These are phyloP conservation scores for Candida caryicola DNA, from an alignment of 805 yeast genomes.

Conservation along the genomic window DNA sequence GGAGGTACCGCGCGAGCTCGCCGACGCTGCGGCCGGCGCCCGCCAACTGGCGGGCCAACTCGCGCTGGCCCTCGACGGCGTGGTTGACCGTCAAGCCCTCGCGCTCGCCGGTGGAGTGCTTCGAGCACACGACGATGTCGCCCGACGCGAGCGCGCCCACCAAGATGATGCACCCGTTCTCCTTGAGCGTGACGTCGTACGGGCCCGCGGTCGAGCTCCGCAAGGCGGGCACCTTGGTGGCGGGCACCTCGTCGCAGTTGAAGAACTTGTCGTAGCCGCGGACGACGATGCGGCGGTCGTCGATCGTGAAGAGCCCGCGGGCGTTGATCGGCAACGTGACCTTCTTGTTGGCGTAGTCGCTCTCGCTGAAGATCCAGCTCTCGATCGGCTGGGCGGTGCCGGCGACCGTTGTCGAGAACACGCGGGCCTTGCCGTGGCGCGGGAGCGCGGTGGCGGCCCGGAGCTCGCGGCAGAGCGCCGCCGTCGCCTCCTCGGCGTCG, in stretches of 20 bases:
- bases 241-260: constrained; percentile 64
- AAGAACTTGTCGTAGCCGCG: constrained; percentile 96
- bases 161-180: constrained; percentile 90
- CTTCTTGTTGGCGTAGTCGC: constrained; percentile 68
- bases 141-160: constrained; percentile 77
- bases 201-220: constrained; percentile 62
- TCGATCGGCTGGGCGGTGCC: constrained; percentile 11
- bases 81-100: constrained; percentile 60
- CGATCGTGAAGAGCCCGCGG: constrained; percentile 72
- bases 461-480: constrained; percentile 18
- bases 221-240: constrained; percentile 51
- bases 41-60: constrained; percentile 53
- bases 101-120: constrained; percentile 78
- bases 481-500: constrained; percentile 15
- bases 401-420: constrained; percentile 12
- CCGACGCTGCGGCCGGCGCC: constrained; percentile 33
- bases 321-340: constrained; percentile 67
- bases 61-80: constrained; percentile 66
- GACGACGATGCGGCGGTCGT: constrained; percentile 51
- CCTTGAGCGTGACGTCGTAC: constrained; percentile 75
- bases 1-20: constrained; percentile 57
- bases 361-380: constrained; percentile 84
- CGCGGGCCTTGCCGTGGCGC: constrained; percentile 22
- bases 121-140: constrained; percentile 80
- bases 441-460: constrained; percentile 15